phyloP scores from a whole-genome alignment of 2,329 filamentous ascomycete species.

The Verticillium zaregamsianum region DNA sequence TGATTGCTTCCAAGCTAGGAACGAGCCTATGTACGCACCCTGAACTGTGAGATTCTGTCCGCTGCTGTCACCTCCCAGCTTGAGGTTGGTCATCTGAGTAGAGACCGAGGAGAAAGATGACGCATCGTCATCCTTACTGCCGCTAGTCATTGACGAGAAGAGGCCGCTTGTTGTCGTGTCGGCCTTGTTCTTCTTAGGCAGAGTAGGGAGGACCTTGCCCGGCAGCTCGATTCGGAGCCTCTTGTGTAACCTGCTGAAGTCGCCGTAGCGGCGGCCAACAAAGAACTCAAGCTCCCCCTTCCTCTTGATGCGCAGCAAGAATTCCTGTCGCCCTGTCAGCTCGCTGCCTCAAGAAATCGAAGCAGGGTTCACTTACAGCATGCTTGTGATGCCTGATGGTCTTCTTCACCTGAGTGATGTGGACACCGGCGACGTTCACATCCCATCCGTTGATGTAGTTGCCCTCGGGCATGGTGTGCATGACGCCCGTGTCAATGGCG shows the following conservation, averaged over 20 bases:
- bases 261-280: conserved; percentile 81
- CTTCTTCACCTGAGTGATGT: conserved; percentile 74
- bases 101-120: conserved; percentile 80
- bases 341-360: not conserved
- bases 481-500: conserved; percentile 84
- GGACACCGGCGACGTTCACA: conserved; percentile 87
- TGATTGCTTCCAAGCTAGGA: not conserved
- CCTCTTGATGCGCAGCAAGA: conserved; percentile 79
- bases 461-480: conserved; percentile 84
- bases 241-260: conserved; percentile 79
- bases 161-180: conserved; percentile 61
- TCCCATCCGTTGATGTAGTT: conserved; percentile 96
- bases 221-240: conserved; percentile 79
- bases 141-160: conserved; percentile 47
- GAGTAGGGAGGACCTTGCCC: conserved; percentile 79
- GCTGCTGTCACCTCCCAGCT: conserved; percentile 18
- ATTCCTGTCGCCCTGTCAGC: conserved; percentile 57
- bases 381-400: conserved; percentile 89
- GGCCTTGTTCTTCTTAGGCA: conserved; percentile 90
- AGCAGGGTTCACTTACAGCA: conserved; percentile 56
- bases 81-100: conserved; percentile 52
- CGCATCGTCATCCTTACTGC: conserved; percentile 66
- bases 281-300: conserved; percentile 72
- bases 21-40: conserved; percentile 22
- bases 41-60: conserved; percentile 37